Base-by-base conservation (phyloP, 805 yeast species). In the Danielozyma ontarioensis region DNA sequence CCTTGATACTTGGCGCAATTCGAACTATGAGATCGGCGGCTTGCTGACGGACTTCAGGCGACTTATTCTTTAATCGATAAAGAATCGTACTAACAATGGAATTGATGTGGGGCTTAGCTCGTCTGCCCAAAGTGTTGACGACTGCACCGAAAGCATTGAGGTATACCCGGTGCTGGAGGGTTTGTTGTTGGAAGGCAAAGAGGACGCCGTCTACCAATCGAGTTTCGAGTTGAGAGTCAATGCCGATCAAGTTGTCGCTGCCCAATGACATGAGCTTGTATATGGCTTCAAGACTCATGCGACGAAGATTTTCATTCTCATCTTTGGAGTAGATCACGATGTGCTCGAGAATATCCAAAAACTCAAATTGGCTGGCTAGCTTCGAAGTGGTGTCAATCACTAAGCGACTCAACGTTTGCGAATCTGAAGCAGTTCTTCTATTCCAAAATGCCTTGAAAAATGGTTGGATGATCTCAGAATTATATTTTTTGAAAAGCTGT, bases 381-480 rank as follows among this genome's bases (percentile, higher is more conserved):
- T 72, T 72, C 13, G 72, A 71, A 0, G 95, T 80, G 0, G 96
- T 79, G 24, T 80, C 85, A 1, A 81, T 73, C 21, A 88, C 90
- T 33, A 77, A 60, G 31, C 69, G 69, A 22, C 72, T 69, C 6
- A 78, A 52, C 32, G 79, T 74, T 3, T 44, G 43, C 2, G 59
- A 51, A 50, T 83, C 93, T 29, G 83, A 54, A 0, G 97, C 95
- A 35, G 76, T 63, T 48, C 96, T 67, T 48, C 96, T 70, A 27
- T 72, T 78, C 97, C 97, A 90, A 51, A 86, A 89, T 36, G 66
- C 58, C 39, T 69, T 66, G 51, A 88, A 76, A 41, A 87, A 85
- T 0, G 78, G 72, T 1, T 76, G 74, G 3, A 78, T 54, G 2
- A 83, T 68, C 15, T 76, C 75, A 5, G 64, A 68, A 27, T 64